Percentiles rank a stretch among this genome's conserved stretches.
Evolutionary conservation across 495 filamentous ascomycete species (phyloP).

Genomic region (Aspergillus cavernicola): DNA sequence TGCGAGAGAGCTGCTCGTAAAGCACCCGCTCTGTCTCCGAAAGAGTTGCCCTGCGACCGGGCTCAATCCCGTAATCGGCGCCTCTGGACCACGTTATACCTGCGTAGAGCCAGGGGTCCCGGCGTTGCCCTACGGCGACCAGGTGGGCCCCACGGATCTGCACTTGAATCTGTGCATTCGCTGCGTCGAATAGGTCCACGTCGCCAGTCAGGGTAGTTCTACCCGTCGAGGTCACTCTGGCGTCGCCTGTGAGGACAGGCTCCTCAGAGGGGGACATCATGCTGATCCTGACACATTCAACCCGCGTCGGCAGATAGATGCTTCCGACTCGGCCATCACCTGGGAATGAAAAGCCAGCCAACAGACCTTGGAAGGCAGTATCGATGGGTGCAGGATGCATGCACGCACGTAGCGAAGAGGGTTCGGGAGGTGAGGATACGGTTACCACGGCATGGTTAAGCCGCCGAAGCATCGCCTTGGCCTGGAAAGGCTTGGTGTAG

Average conservation of each 20-base stretch:
- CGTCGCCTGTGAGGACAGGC: background rate
- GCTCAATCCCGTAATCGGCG: too few relatives aligned
- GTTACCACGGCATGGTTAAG: background rate
- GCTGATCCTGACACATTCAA: background rate
- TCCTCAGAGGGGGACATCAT: background rate
- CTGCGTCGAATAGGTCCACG: background rate
- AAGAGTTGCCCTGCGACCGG: too few relatives aligned
- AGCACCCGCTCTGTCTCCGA: too few relatives aligned
- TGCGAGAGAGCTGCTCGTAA: too few relatives aligned
- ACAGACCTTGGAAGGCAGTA: background rate
- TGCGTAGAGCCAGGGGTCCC: too few relatives aligned
- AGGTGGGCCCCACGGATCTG: too few relatives aligned
- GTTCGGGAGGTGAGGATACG: background rate
- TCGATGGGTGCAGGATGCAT: background rate
- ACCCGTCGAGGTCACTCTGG: background rate
- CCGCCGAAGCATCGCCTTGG: background rate
- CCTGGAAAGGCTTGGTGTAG: constrained; percentile 29
- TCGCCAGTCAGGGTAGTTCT: background rate
- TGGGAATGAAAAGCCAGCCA: background rate
- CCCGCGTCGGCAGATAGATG: background rate
- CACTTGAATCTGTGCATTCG: background rate
- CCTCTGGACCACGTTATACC: too few relatives aligned
- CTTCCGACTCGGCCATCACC: background rate
- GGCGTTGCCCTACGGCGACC: too few relatives aligned
- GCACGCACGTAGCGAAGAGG: too few relatives aligned